phyloP scores from a whole-genome alignment of 176 grass and related monocot genomes.

The Puya raimondii region DNA sequence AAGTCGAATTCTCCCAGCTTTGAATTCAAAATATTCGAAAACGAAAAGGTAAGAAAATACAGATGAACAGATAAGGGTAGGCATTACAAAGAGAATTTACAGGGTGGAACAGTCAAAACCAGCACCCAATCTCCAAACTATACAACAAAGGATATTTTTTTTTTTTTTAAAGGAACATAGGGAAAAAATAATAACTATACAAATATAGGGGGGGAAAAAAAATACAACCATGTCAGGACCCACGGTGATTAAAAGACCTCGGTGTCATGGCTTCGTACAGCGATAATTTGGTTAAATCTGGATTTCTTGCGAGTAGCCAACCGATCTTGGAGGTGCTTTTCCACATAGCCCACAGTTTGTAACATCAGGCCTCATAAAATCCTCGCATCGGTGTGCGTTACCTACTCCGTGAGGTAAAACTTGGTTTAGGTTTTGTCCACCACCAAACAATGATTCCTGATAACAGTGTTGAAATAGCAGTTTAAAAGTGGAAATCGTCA shows the following conservation, averaged over 20 bases:
- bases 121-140: conserved; percentile 19
- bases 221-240: conserved; percentile 21
- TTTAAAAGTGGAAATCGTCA: neutral
- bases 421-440: neutral
- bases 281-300: conserved; percentile 10
- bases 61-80: conserved; percentile 1
- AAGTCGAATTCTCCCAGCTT: neutral
- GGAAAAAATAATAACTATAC: conserved; percentile 35
- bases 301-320: conserved; percentile 7
- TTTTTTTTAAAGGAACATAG: neutral
- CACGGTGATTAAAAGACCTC: conserved; percentile 24
- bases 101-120: conserved; percentile 10
- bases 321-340: conserved; percentile 6
- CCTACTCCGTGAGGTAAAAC: neutral
- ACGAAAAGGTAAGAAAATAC: neutral
- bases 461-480: neutral
- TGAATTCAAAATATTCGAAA: neutral
- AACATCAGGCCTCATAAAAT: conserved; percentile 6
- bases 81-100: conserved; percentile 24
- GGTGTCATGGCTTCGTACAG: conserved; percentile 3
- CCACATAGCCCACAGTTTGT: neutral
- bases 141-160: neutral
- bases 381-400: neutral
- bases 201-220: conserved; percentile 7
- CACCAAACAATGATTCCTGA: conserved; percentile 3